Evolutionary conservation across 768 basidiomycete genomes (phyloP).

Genomic region (Mycena crocata): DNA sequence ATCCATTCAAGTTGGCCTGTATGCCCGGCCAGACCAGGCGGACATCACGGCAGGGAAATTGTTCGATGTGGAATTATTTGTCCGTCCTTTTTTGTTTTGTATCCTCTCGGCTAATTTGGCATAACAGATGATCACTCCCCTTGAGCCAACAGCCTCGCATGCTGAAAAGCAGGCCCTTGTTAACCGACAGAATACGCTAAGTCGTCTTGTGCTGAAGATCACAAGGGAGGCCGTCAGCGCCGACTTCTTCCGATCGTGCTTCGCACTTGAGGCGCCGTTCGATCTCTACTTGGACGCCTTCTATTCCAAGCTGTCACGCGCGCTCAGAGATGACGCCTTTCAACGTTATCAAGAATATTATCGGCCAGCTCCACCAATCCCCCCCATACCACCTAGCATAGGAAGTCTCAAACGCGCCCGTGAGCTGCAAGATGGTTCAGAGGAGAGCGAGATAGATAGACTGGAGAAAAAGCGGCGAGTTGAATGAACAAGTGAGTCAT

Average conservation of each 20-base stretch:
- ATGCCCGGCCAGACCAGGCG: not conserved
- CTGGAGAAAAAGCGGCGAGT: too few species aligned
- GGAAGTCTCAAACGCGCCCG: too few species aligned
- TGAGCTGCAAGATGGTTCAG: too few species aligned
- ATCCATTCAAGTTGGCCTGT: not conserved
- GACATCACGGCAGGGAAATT: not conserved
- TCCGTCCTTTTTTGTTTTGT: not conserved
- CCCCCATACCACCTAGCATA: too few species aligned
- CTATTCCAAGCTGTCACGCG: not conserved
- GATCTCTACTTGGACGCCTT: not conserved
- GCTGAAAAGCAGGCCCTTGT: not conserved
- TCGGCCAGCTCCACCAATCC: too few species aligned
- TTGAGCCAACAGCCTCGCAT: not conserved
- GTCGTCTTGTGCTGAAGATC: not conserved
- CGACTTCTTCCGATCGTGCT: not conserved
- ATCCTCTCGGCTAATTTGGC: not conserved
- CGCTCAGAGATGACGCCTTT: not conserved
- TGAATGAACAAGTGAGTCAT: too few species aligned
- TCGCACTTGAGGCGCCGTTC: not conserved
- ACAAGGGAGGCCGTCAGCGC: not conserved
- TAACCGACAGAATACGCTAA: not conserved
- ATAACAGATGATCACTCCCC: not conserved
- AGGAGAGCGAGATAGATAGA: too few species aligned
- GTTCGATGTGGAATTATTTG: not conserved
- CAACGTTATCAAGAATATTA: not conserved